Base-by-base conservation (phyloP, 2,329 filamentous ascomycete genomes). In the Fusarium nelsonii region DNA sequence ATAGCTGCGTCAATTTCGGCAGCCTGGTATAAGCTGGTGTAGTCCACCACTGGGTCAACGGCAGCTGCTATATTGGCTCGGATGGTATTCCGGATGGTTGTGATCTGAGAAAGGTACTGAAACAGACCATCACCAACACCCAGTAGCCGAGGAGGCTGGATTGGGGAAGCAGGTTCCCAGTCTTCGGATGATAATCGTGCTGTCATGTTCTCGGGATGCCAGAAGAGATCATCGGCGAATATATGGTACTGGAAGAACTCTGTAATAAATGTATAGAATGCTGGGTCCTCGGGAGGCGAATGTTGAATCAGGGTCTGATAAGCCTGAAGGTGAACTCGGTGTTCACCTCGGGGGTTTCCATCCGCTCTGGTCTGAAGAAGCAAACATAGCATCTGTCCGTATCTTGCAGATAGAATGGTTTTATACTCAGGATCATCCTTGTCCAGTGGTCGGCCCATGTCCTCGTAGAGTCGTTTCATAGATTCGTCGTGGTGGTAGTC, bases 231-330 rank as follows among this genome's bases (percentile, higher is more conserved):
- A 71, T 90, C 88, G n/a, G 87, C 87, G 63, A 84, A 87, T 40
- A 90, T 87, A 77, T 96, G 92, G 73, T 96, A 97, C 76, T 94
- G 91, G 78, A 97, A 95, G 80, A 97, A 95, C 76, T 92, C 90
- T 66, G 90, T 90, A 62, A 89, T 86, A 71, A 89, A 89, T 11
- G 83, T 80, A 30, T 82, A 75, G 75, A 96, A 93, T 23, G 89
- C 87, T 20, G 89, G 79, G 84, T 94, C 81, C 75, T 87, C 75
- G 53, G 91, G 83, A 75, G 89, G 88, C 3, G 81, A 85, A 58
- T 85, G 81, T 41, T 83, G 83, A n/a, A 95, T 88, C 60, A 97
- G 85, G 58, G 86, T 86, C 71, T 92, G 88, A 68, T 94, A 94
- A 1, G 88, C 91, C 63, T 90, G 84, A 68, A 97, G 89, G 75